Conservation (phyloP, 352 stramenopile species). For the Pythium plurisporium region DNA sequence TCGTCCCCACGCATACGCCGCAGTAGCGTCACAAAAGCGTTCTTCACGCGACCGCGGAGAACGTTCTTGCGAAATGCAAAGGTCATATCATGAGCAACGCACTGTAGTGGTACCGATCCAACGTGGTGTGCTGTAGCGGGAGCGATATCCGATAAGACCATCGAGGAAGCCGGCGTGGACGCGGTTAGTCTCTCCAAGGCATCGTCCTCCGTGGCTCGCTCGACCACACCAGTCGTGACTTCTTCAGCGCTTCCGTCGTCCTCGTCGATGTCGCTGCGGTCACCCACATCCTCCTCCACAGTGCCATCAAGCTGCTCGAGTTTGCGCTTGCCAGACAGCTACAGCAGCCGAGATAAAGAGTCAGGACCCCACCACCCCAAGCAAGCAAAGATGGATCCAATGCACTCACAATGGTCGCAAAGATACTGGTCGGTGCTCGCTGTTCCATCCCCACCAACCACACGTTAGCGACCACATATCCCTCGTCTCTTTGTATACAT, state of each 20-base stretch:
- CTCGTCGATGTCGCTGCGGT: not conserved
- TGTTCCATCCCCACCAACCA: not conserved
- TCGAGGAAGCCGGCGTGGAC: no score
- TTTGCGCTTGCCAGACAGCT: slow-evolving; percentile 16
- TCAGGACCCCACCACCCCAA: not conserved
- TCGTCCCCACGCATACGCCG: slow-evolving; percentile 4
- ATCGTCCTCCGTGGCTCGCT: no score
- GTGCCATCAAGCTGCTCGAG: slow-evolving; percentile 21
- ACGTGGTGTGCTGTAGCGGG: slow-evolving; percentile 3
- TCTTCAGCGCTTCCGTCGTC: not conserved
- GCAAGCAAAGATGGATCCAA: not conserved
- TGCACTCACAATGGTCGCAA: slow-evolving; percentile 16
- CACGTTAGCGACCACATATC: not conserved
- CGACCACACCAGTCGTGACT: not conserved
- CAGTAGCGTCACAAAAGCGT: slow-evolving; percentile 12
- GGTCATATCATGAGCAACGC: slow-evolving; percentile 13
- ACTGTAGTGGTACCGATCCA: slow-evolving; percentile 14
- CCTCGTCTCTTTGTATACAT: not conserved
- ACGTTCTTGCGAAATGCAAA: slow-evolving; percentile 12
- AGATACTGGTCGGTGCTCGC: slow-evolving; percentile 13
- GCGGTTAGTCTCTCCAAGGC: no score
- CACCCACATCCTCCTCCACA: not conserved
- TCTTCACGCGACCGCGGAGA: slow-evolving; percentile 11
- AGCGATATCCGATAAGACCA: not conserved
- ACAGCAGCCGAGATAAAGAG: not conserved